Evolutionary conservation across 2,329 filamentous ascomycete genomes (phyloP), one percentile per base, ranked within the genome.

Genomic region (Xylariales sp.): DNA sequence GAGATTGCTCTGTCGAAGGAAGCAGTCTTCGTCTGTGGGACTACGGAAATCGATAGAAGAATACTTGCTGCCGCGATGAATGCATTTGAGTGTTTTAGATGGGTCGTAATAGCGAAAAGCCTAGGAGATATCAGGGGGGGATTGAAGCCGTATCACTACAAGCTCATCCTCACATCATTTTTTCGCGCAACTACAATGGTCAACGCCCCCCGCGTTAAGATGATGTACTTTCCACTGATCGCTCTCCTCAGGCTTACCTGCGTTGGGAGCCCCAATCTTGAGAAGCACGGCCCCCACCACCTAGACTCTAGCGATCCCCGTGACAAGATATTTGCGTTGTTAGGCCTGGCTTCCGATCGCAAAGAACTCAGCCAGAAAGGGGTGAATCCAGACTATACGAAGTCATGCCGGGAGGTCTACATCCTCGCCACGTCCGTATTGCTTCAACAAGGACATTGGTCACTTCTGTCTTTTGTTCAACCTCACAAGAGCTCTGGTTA

Each of bases 321-420:
- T 30, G 73, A 75, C 30, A 75, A 74, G 57, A 72, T 74, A 18
- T 74, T 74, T 41, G 73, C 70, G 1, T 58, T 74, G 16, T 67
- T 64, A 14, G 68, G 69, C 16, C 54, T 74, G 10, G 67, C 68
- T 8, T 32, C 62, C 0, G 66, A 68, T 32, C 50, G 62, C 41
- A 14, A 69, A 52, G 56, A 70, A 34, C 32, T 61, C 0, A 56
- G 39, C 3, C 28, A 30, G 12, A 60, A 56, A 61, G 69, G 70
- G 6, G 36, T 73, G 18, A 67, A 49, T 18, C 72, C 72, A 9
- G 65, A 75, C 7, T 75, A 75, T 18, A 66, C 23, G n/a, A 68
- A 68, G 57, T 65, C 66, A 69, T 28, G 55, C 68, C 39, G 50
- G 50, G 69, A 72, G 12, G 43, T 75, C 14, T 75, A 75, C 50